Evolutionary conservation across 1,139 yeast species (phyloP), one percentile per base, ranked within the genome.

Genomic region (Debaryomycetaceae sp.): DNA sequence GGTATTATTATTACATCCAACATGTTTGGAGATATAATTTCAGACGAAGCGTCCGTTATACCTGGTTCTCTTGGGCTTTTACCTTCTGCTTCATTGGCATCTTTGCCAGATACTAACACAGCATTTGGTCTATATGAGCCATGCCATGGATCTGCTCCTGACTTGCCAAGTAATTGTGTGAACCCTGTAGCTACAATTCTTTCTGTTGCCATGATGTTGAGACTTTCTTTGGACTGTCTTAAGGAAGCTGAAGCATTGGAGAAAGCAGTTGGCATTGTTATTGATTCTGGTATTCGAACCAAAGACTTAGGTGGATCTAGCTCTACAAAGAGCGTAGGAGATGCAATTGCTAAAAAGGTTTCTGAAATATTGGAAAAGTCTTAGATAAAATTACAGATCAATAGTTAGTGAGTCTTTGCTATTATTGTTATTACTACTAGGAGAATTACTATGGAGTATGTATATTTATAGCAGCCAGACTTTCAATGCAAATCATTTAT

Each of bases 101-200:
- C 97, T 14, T 76, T 92, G 56, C 98, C 98, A 43, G 97, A 91
- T 63, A 81, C 91, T 35, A 91, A 91, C 73, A 72, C 78, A 37
- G 98, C 98, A 0, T 89, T 92, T 60, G 98, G 98, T 46, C 75
- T 92, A 48, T 92, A 92, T 63, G 98, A 92, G 69, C 98, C 98
- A 50, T 91, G 98, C 61, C 98, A 92, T 63, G 98, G 98, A 36
- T 85, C 96, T 33, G 98, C 98, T 19, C 98, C 98, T 34, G 98
- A 92, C 64, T 78, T 92, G 59, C 83, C 83, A 39, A 73, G 70
- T 45, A 87, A 88, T 61, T 85, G 87, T 70, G 98, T 89, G 42
- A 92, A 92, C 66, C 98, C 98, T 39, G 68, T 91, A 41, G 98
- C 97, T 37, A 87, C 97, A 24, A 91, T 92, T 53, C 76, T 92